Conservation (phyloP, 306 rosid species). For the Cucurbita maxima region DNA sequence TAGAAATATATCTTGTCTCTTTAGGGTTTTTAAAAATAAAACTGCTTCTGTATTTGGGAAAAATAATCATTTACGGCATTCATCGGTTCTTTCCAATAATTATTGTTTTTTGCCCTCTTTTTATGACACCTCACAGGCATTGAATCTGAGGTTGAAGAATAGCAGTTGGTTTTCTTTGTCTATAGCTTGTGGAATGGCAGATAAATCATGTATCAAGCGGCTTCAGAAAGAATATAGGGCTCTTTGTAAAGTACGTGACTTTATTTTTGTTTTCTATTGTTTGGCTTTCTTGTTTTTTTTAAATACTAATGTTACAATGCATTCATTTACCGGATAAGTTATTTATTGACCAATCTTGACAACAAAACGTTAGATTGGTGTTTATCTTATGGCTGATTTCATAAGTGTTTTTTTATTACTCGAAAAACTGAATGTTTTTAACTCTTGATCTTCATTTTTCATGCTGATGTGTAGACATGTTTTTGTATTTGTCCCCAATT, state of each 20-base stretch:
- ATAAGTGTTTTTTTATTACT: background rate
- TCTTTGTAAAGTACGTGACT: slow-evolving; percentile 62
- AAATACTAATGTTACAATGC: background rate
- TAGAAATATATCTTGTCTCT: background rate
- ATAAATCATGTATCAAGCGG: slow-evolving; percentile 79
- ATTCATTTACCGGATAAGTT: background rate
- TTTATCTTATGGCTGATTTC: background rate
- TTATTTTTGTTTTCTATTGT: background rate
- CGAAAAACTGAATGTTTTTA: background rate
- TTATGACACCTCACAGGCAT: slow-evolving; percentile 15
- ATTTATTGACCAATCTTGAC: background rate
- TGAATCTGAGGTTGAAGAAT: slow-evolving; percentile 1
- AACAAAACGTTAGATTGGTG: background rate
- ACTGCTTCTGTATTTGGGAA: background rate
- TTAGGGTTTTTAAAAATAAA: background rate
- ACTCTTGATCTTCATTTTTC: background rate
- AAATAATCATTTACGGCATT: background rate
- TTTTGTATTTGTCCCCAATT: background rate
- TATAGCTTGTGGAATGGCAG: slow-evolving; percentile 56
- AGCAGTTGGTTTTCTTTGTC: slow-evolving; percentile 7
- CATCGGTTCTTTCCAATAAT: background rate
- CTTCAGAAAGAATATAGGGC: slow-evolving; percentile 98
- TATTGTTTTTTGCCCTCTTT: background rate
- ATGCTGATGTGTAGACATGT: background rate
- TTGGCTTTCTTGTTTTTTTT: background rate